These are phyloP conservation scores for Dillenia turbinata DNA, from an alignment of 164 flowering plant genomes.

Conservation along the genomic window DNA sequence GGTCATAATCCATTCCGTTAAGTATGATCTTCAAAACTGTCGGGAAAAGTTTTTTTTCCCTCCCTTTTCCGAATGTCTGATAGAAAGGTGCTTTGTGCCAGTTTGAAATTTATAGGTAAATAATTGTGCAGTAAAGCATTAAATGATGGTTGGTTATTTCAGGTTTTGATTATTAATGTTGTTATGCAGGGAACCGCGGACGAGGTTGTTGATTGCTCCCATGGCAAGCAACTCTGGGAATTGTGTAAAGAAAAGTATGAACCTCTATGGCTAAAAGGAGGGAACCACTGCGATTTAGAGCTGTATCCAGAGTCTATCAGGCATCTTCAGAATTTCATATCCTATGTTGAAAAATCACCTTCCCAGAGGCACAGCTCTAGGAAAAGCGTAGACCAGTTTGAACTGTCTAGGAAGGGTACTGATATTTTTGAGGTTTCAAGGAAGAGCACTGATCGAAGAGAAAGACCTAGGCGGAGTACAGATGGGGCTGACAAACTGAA, in stretches of 20 bases:
- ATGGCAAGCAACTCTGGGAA: constrained; percentile 94
- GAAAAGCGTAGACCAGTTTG: constrained; percentile 55
- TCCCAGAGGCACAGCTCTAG: constrained; percentile 56
- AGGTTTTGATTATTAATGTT: not conserved
- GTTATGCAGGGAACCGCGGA: constrained; percentile 79
- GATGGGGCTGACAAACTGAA: constrained; percentile 53
- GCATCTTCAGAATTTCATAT: constrained; percentile 81
- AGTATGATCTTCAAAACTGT: too few species aligned
- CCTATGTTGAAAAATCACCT: constrained; percentile 64
- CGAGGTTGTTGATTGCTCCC: constrained; percentile 92
- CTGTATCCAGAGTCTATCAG: constrained; percentile 78
- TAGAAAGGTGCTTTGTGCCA: too few species aligned
- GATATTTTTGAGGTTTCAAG: constrained; percentile 64
- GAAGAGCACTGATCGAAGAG: constrained; percentile 77
- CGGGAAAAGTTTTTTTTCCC: too few species aligned
- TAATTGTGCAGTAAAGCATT: too few species aligned
- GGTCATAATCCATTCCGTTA: too few species aligned
- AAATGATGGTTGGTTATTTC: too few species aligned
- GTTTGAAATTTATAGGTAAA: too few species aligned
- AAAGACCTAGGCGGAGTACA: constrained; percentile 69
- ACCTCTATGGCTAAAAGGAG: constrained; percentile 91
- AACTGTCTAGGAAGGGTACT: constrained; percentile 59
- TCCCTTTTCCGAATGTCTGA: too few species aligned
- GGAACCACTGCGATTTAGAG: constrained; percentile 84
- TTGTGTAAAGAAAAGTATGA: constrained; percentile 85